Conservation (phyloP, 768 basidiomycete genomes). For the Suillus spraguei region DNA sequence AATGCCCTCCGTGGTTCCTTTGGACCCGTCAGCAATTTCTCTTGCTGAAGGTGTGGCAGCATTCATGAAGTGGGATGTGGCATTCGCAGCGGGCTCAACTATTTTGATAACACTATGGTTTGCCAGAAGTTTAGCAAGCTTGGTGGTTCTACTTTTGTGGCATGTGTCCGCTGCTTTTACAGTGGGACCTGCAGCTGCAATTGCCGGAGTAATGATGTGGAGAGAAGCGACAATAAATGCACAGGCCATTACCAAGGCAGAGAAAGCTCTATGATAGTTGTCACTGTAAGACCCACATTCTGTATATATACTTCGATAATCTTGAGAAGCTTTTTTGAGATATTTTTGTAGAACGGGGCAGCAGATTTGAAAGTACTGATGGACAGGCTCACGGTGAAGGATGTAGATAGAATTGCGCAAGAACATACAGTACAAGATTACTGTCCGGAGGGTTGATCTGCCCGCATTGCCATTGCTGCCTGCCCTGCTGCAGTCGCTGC, state of each 20-base stretch:
- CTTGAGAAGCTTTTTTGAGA: not conserved
- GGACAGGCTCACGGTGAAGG: not conserved
- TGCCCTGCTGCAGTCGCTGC: conserved; percentile 92
- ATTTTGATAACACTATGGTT: conserved; percentile 52
- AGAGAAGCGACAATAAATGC: conserved; percentile 37
- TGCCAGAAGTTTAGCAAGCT: conserved; percentile 33
- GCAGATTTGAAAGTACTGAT: not conserved
- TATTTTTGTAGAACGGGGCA: not conserved
- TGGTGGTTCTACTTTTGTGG: conserved; percentile 40
- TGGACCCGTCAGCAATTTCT: not conserved
- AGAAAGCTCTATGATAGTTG: conserved; percentile 1
- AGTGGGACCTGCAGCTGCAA: conserved; percentile 50
- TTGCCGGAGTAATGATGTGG: conserved; percentile 48
- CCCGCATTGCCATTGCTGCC: conserved; percentile 79
- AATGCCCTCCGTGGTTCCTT: conserved; percentile 8
- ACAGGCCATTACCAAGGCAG: not conserved
- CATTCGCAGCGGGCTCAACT: conserved; percentile 39
- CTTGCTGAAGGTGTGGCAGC: conserved; percentile 24
- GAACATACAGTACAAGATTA: conserved; percentile 23
- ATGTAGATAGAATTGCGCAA: not conserved
- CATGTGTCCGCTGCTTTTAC: conserved; percentile 39
- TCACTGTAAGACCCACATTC: not conserved
- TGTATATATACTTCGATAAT: not conserved
- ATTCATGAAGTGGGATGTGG: conserved; percentile 52
- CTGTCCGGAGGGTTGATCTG: conserved; percentile 39